Evolutionary conservation across 495 filamentous ascomycete genomes (phyloP).

Genomic region (Neurospora sp.): DNA sequence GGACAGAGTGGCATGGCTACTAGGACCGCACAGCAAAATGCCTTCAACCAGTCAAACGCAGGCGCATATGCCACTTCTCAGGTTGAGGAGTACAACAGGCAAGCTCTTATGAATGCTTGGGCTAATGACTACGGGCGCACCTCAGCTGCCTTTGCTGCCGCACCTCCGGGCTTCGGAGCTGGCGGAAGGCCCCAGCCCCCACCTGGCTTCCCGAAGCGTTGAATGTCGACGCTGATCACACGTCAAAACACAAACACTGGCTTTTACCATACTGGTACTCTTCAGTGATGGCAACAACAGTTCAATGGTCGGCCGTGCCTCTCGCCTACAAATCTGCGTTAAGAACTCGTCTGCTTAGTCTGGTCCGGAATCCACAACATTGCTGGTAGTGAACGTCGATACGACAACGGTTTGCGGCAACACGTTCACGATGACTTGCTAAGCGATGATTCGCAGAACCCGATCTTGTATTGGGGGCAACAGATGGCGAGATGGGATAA

Average conservation of each 20-base stretch:
- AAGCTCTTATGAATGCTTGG: slow-evolving; percentile 8
- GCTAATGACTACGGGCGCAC: neutral
- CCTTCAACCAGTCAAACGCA: neutral
- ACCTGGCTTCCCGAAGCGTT: neutral
- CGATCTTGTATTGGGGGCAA: neutral
- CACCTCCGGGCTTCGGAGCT: neutral
- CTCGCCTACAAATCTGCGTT: neutral
- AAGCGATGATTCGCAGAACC: neutral
- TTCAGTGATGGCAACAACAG: neutral
- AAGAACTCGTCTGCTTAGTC: neutral
- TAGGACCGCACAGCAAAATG: neutral
- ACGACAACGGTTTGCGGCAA: neutral
- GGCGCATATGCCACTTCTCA: neutral
- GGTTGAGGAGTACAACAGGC: slow-evolving; percentile 2
- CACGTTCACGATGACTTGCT: neutral
- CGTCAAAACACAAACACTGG: neutral
- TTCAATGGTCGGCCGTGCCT: neutral
- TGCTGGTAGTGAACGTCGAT: neutral
- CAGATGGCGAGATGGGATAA: neutral
- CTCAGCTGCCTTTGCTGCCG: neutral
- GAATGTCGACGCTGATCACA: neutral
- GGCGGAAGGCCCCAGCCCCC: neutral
- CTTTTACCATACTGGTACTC: neutral
- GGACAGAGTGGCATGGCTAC: neutral
- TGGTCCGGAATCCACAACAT: neutral